A percentile compares a stretch with the other conserved stretches of the same genome.
Evolutionary conservation across 2,329 filamentous ascomycete species (phyloP).

Genomic region (Magnaporthiopsis incrustans): DNA sequence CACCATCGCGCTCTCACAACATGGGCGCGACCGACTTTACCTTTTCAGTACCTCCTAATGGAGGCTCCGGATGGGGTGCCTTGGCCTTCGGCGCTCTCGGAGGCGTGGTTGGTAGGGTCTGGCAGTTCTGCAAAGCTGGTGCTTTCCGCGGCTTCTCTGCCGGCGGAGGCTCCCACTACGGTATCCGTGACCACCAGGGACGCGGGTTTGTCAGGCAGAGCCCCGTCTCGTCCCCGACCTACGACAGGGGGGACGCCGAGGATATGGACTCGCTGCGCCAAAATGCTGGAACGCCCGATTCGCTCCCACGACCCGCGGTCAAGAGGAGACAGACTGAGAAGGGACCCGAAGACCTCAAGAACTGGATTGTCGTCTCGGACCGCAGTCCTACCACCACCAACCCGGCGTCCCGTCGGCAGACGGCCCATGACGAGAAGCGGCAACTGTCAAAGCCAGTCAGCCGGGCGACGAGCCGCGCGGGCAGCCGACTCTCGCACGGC

Average conservation of each 20-base stretch:
- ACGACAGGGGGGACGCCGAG: background rate
- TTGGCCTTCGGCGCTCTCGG: constrained; percentile 56
- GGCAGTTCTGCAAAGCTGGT: constrained; percentile 70
- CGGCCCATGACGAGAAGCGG: constrained; percentile 5
- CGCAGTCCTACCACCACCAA: constrained; percentile 7
- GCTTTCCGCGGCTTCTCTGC: constrained; percentile 82
- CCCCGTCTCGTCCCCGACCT: too few species aligned
- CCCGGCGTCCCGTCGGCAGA: constrained; percentile 6
- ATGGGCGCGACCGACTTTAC: constrained; percentile 8
- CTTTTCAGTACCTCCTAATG: constrained; percentile 12
- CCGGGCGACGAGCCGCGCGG: background rate
- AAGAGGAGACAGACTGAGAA: constrained; percentile 43
- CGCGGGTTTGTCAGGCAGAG: background rate
- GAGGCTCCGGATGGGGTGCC: constrained; percentile 42
- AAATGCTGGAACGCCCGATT: background rate
- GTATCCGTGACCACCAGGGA: background rate
- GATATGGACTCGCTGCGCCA: background rate
- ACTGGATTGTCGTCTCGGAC: constrained; percentile 13
- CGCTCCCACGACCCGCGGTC: constrained; percentile 31
- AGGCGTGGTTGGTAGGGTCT: constrained; percentile 67
- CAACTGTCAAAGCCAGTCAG: constrained; percentile 3
- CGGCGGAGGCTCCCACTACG: constrained; percentile 69
- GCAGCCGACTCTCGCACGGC: constrained; percentile 13
- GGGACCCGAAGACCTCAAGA: background rate
- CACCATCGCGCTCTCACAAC: background rate